Conservation (phyloP, 2,329 filamentous ascomycete species). For the Venturia asperata region DNA sequence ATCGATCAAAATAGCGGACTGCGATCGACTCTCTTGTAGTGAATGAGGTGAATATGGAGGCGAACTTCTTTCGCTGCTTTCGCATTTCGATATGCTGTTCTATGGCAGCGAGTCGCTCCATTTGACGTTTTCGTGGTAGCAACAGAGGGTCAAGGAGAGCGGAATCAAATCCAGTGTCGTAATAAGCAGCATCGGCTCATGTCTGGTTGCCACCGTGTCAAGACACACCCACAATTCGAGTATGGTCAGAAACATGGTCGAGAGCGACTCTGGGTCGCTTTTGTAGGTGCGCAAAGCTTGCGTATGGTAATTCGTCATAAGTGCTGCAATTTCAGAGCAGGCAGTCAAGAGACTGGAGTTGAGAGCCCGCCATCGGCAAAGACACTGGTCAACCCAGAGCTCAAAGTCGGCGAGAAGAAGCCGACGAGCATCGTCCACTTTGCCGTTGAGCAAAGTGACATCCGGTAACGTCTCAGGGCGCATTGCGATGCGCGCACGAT, state of each 20-base stretch:
- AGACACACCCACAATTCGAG: constrained; percentile 54
- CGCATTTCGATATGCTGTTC: constrained; percentile 45
- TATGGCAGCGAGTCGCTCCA: constrained; percentile 45
- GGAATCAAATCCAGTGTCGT: constrained; percentile 45
- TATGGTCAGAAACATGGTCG: constrained; percentile 45
- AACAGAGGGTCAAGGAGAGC: constrained; percentile 50
- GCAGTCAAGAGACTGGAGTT: not conserved
- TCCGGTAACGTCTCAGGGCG: not conserved
- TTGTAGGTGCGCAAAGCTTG: not conserved
- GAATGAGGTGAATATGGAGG: not conserved
- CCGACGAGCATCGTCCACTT: not conserved
- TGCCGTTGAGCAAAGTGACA: not conserved
- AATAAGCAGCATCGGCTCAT: constrained; percentile 46
- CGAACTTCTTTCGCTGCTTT: not conserved
- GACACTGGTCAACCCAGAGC: not conserved
- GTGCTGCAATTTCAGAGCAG: not conserved
- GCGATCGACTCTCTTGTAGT: not conserved
- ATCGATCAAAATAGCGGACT: not conserved
- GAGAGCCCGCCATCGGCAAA: not conserved
- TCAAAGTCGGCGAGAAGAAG: not conserved
- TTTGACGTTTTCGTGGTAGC: constrained; percentile 40
- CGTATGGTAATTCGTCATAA: not conserved
- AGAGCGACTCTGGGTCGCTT: constrained; percentile 2
- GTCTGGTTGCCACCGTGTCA: constrained; percentile 41
- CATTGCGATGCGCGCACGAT: not conserved